These are phyloP conservation scores for Pueraria montana DNA, from an alignment of 306 rosid genomes.

Conservation along the genomic window DNA sequence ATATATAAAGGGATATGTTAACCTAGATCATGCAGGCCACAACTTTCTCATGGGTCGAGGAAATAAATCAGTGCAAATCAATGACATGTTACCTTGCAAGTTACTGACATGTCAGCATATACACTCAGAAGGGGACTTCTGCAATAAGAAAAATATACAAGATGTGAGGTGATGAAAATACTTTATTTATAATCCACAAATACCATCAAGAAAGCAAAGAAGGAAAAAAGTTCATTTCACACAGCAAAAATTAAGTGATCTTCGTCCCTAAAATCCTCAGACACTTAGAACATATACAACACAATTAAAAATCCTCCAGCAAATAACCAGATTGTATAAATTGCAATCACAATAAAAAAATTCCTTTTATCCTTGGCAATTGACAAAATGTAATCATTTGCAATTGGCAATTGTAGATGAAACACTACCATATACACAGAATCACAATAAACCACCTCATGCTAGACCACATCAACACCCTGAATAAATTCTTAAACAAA, in stretches of 20 bases:
- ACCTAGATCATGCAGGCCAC: slow-evolving; percentile 10
- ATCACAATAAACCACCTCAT: slow-evolving; percentile 20
- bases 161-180: slow-evolving; percentile 38
- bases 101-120: slow-evolving; percentile 95
- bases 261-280: slow-evolving; percentile 19
- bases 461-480: neutral
- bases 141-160: slow-evolving; percentile 53
- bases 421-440: slow-evolving; percentile 16
- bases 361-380: neutral
- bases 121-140: slow-evolving; percentile 97
- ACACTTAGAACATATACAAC: slow-evolving; percentile 7
- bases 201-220: slow-evolving; percentile 19
- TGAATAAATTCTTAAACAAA: slow-evolving; percentile 31
- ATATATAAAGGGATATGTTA: slow-evolving; percentile 15
- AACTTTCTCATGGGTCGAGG: slow-evolving; percentile 35
- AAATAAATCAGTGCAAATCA: slow-evolving; percentile 34
- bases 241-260: neutral
- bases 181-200: slow-evolving; percentile 39
- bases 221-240: neutral
- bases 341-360: neutral
- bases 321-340: slow-evolving; percentile 15
- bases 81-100: slow-evolving; percentile 80
- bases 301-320: neutral
- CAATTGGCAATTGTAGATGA: neutral
- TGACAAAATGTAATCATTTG: neutral